phyloP scores from a whole-genome alignment of 2,329 filamentous ascomycete genomes.

The Parastagonospora avenae region DNA sequence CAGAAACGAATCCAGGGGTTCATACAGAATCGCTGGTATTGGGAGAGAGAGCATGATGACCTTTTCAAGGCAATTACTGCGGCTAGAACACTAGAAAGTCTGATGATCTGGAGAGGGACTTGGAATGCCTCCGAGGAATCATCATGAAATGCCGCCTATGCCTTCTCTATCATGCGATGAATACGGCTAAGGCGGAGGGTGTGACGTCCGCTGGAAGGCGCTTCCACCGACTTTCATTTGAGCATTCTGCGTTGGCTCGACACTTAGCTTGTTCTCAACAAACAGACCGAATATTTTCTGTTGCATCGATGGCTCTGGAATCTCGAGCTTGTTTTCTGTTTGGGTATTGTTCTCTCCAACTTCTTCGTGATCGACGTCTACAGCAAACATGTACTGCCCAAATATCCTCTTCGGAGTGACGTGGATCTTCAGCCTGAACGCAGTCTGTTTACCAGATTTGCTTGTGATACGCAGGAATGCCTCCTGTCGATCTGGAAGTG shows the following conservation, averaged over 20 bases:
- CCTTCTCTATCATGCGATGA: too few relatives aligned
- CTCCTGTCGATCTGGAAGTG: background rate
- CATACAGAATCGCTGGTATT: background rate
- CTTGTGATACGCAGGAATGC: background rate
- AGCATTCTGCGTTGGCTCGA: too few relatives aligned
- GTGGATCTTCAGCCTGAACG: background rate
- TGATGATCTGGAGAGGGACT: background rate
- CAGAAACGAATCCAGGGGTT: background rate
- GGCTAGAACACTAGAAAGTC: background rate
- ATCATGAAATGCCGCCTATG: too few relatives aligned
- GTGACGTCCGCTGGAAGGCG: too few relatives aligned
- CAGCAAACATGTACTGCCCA: conserved; percentile 19
- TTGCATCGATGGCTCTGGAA: background rate
- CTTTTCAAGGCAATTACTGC: background rate
- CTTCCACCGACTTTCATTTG: too few relatives aligned
- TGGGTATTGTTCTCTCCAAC: too few relatives aligned
- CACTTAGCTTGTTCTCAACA: too few relatives aligned
- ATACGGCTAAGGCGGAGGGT: too few relatives aligned
- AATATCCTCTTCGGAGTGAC: conserved; percentile 1
- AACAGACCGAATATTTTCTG: background rate
- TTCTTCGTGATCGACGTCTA: conserved; percentile 8
- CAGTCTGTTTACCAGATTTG: background rate
- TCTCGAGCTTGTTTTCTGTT: background rate
- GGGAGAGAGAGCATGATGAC: background rate
- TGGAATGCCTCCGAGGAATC: background rate